Percentiles rank a stretch among this genome's conserved stretches.
Conservation (phyloP, 441 rosid species). For the Cnidoscolus chayamansa region DNA sequence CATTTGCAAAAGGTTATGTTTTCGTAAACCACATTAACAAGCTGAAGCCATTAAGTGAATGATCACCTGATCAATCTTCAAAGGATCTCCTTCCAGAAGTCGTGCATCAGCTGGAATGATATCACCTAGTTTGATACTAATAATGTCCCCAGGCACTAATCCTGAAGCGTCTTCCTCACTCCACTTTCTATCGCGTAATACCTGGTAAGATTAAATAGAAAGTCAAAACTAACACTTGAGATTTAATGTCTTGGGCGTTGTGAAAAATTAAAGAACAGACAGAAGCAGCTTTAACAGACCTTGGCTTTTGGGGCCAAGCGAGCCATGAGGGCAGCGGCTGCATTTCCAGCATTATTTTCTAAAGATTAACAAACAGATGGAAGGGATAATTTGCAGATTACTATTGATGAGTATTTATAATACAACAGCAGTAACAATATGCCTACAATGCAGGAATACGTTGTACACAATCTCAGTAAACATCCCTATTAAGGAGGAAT, state of each 20-base stretch:
- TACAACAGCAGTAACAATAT: too few relatives aligned
- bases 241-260: not conserved
- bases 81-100: slow-evolving; percentile 60
- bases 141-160: slow-evolving; percentile 75
- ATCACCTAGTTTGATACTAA: slow-evolving; percentile 53
- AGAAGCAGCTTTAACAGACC: slow-evolving; percentile 34
- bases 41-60: too few relatives aligned
- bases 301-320: slow-evolving; percentile 91
- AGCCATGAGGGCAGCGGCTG: slow-evolving; percentile 98
- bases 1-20: too few relatives aligned
- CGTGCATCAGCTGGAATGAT: slow-evolving; percentile 63
- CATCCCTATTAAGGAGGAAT: too few relatives aligned
- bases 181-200: slow-evolving; percentile 83
- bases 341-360: slow-evolving; percentile 81
- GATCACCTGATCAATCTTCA: slow-evolving; percentile 60
- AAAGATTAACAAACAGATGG: too few relatives aligned
- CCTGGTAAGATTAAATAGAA: slow-evolving; percentile 31
- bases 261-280: not conserved
- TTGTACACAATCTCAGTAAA: too few relatives aligned
- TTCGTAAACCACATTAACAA: too few relatives aligned
- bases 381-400: too few relatives aligned
- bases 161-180: slow-evolving; percentile 71
- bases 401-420: too few relatives aligned
- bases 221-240: not conserved
- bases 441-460: too few relatives aligned